Conservation (phyloP, 2,329 filamentous ascomycete genomes). For the Fusarium hainanense region DNA sequence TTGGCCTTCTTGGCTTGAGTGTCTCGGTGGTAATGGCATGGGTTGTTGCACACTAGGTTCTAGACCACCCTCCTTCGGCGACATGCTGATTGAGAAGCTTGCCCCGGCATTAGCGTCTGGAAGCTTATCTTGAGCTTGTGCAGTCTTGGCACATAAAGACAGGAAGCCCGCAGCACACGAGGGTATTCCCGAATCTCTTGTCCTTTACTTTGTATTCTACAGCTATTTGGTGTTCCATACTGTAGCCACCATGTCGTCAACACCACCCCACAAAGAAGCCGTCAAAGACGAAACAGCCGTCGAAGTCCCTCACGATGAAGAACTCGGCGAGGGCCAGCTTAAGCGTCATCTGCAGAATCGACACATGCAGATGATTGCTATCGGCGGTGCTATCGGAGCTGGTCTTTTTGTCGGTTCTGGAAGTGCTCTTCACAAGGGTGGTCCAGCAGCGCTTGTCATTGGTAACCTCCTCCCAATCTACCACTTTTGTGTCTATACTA, state of each 20-base stretch:
- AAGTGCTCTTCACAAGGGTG: constrained; percentile 74
- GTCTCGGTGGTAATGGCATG: background rate
- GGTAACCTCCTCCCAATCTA: constrained; percentile 58
- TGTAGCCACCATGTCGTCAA: constrained; percentile 17
- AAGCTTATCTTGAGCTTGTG: constrained; percentile 33
- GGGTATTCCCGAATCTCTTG: background rate
- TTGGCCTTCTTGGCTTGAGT: background rate
- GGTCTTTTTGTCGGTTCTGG: constrained; percentile 90
- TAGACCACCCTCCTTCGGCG: constrained; percentile 27
- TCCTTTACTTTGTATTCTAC: background rate
- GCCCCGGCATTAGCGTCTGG: constrained; percentile 11
- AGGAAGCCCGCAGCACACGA: no score
- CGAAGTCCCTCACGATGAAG: constrained; percentile 29
- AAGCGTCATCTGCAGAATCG: constrained; percentile 77
- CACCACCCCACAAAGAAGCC: constrained; percentile 20
- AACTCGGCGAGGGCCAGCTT: constrained; percentile 31
- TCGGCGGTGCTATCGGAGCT: constrained; percentile 70
- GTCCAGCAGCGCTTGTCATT: constrained; percentile 80
- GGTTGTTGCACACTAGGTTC: background rate
- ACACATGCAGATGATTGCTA: constrained; percentile 98
- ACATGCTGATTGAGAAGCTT: constrained; percentile 16
- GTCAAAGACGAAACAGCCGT: constrained; percentile 27
- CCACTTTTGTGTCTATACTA: background rate
- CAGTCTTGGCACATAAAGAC: constrained; percentile 18
- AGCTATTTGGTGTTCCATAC: no score